Base-by-base conservation (phyloP, 768 basidiomycete genomes). In the Boletus subparvulus region DNA sequence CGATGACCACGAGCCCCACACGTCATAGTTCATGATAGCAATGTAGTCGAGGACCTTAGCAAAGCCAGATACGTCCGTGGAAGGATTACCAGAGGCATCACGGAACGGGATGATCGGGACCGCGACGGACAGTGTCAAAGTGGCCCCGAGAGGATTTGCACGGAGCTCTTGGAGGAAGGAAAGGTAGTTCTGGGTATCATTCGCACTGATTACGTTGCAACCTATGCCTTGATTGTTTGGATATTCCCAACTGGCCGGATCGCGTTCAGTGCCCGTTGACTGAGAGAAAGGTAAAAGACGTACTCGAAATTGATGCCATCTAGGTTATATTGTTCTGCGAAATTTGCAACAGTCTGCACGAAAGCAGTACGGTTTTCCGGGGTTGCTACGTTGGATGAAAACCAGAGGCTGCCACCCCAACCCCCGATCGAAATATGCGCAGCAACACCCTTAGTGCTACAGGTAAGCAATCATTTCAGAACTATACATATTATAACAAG, bases 161-260 rank as follows among this genome's bases (percentile, higher is more conserved):
- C 90, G 84, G 21, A 96, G 82, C 35, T 81, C 78, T 61, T 86
- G 77, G 12, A 98, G 77, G 76, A 95, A 92, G 5, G 73, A 59
- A 35, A 94, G 80, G 72, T 88, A 90, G 70, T 97, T 95, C 33
- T 80, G 74, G 0, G 85, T 82, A 68, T 98, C 95, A 50, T 78
- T 59, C 1, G 50, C 8, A 21, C 69, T 71, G 56, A 86, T 77
- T 0, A 69, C 69, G 68, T 96, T 97, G 62, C 90, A 90, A 2
- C 83, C 83, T 2, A 87, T 77, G 36, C 92, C 92, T 49, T 77
- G 73, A 5, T 71, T 61, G 52, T 78, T 82, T 2, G 94, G 93
- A 67, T 88, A 94, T 72, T 96, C 94, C 92, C 93, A 95, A 32
- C 54, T 47, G 9, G 48, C 41, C 8, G 33, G 26, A 2, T 9